Percentiles rank a stretch among this genome's conserved stretches.
These are phyloP conservation scores for Tulasnella sp. DNA, from an alignment of 768 basidiomycete species.

Conservation along the genomic window DNA sequence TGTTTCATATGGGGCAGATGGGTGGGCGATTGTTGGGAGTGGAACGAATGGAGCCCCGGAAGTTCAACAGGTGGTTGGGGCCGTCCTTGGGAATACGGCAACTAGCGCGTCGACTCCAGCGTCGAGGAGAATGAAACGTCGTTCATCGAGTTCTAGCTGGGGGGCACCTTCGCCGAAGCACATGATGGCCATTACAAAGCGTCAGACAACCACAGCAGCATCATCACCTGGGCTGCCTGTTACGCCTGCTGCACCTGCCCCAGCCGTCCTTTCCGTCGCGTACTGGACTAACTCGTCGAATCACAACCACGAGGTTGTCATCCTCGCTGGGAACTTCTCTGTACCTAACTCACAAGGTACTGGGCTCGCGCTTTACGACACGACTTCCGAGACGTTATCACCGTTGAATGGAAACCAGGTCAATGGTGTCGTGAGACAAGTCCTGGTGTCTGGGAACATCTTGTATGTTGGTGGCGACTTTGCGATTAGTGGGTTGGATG, in stretches of 20 bases:
- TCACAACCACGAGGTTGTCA: conserved; percentile 46
- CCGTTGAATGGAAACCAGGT: conserved; percentile 52
- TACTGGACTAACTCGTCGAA: conserved; percentile 82
- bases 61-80: conserved; percentile 51
- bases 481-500: conserved; percentile 41
- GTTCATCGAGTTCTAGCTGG: conserved; percentile 34
- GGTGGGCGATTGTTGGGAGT: conserved; percentile 69
- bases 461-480: conserved; percentile 85
- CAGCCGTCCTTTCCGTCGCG: conserved; percentile 72
- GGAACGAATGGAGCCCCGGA: conserved; percentile 43
- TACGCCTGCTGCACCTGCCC: conserved; percentile 48
- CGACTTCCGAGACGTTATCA: conserved; percentile 36
- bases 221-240: conserved; percentile 44
- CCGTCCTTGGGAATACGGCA: conserved; percentile 38
- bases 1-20: conserved; percentile 59
- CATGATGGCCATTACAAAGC: conserved; percentile 31
- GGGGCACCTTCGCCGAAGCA: neutral
- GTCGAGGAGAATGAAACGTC: conserved; percentile 27
- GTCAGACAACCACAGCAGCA: conserved; percentile 35
- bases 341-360: conserved; percentile 32
- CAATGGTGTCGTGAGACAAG: conserved; percentile 64
- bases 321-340: conserved; percentile 85
- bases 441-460: conserved; percentile 57
- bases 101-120: conserved; percentile 25
- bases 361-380: conserved; percentile 64